Conservation (phyloP, 257 asterid genomes). For the Fraxinus americana region DNA sequence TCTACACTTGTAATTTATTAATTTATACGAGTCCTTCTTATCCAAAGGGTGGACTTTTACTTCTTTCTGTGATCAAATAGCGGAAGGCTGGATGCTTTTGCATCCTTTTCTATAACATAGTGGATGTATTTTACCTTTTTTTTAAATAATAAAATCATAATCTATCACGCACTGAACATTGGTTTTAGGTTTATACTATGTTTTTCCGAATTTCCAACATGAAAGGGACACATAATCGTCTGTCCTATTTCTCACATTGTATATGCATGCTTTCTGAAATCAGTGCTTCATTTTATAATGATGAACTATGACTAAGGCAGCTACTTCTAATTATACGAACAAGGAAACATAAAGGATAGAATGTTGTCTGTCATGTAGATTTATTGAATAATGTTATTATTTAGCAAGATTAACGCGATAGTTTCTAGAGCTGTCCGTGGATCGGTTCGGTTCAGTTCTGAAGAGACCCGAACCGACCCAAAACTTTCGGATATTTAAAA, state of each 20-base stretch:
- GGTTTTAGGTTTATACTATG: too few species aligned
- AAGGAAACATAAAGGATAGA: neutral
- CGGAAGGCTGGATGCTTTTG: neutral
- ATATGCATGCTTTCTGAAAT: neutral
- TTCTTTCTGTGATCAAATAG: neutral
- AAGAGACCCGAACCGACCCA: too few species aligned
- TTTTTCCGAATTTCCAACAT: too few species aligned
- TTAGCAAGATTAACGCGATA: conserved; percentile 8
- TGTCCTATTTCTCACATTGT: neutral
- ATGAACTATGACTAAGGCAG: neutral
- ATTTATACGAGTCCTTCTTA: too few species aligned
- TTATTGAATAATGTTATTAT: neutral
- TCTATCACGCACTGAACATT: too few species aligned
- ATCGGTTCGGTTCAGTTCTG: too few species aligned
- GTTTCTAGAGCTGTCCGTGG: too few species aligned
- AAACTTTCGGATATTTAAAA: too few species aligned
- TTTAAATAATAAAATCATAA: too few species aligned
- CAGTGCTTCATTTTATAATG: neutral
- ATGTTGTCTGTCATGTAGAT: conserved; percentile 6
- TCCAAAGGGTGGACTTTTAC: neutral
- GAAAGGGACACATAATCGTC: too few species aligned
- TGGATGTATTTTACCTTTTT: neutral
- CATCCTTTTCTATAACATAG: neutral
- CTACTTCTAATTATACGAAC: neutral
- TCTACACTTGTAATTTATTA: neutral